Percentiles rank a stretch among this genome's conserved stretches.
These are phyloP conservation scores for Wickerhamiella siamensis DNA, from an alignment of 805 yeast genomes.

Conservation along the genomic window DNA sequence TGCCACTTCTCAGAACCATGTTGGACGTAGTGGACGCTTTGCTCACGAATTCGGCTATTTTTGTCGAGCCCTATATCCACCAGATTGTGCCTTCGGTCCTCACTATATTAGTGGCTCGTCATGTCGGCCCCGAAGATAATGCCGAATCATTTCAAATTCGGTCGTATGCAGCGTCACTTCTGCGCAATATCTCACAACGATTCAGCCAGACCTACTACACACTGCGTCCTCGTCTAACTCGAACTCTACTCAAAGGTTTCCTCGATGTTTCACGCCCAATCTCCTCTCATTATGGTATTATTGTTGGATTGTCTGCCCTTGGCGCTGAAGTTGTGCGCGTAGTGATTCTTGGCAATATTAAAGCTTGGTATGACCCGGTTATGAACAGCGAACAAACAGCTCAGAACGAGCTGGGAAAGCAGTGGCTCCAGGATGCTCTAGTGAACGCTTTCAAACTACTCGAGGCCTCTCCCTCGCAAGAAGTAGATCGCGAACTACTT, in stretches of 20 bases:
- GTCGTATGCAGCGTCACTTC: conserved; percentile 72
- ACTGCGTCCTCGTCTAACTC: conserved; percentile 80
- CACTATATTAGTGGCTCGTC: conserved; percentile 76
- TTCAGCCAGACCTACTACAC: conserved; percentile 82
- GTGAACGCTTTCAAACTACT: conserved; percentile 11
- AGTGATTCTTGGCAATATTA: conserved; percentile 67
- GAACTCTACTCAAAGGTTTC: conserved; percentile 84
- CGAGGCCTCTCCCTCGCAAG: conserved; percentile 9
- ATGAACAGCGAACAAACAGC: conserved; percentile 31
- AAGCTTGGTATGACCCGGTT: conserved; percentile 50
- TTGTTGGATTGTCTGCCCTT: conserved; percentile 66
- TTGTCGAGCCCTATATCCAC: conserved; percentile 90
- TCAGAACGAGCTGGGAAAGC: conserved; percentile 13
- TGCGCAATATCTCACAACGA: conserved; percentile 60
- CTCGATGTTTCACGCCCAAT: conserved; percentile 69
- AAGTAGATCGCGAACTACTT: not conserved
- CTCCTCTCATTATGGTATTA: conserved; percentile 87
- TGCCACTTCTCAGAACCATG: conserved; percentile 64
- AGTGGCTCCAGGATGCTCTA: conserved; percentile 15
- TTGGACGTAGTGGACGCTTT: conserved; percentile 78
- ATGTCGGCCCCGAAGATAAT: conserved; percentile 45
- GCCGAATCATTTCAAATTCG: conserved; percentile 46
- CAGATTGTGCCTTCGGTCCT: conserved; percentile 93
- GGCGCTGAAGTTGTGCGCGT: conserved; percentile 83
- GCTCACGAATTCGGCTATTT: conserved; percentile 67